Conservation (phyloP, 1,139 yeast species). For the Nakaseomyces glabratus region DNA sequence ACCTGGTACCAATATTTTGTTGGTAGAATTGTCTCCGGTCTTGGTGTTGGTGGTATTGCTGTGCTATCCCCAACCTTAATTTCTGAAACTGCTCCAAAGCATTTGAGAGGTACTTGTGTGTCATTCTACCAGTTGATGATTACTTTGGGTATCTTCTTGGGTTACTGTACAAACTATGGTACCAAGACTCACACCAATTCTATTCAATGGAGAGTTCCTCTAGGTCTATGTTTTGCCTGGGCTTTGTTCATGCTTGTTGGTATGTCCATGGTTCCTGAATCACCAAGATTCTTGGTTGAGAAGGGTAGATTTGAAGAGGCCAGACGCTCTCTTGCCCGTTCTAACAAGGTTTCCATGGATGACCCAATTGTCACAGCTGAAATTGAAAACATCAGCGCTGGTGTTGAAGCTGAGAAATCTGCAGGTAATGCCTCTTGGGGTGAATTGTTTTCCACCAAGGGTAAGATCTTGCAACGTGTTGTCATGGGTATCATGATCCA, state of each 20-base stretch:
- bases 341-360: slow-evolving; percentile 46
- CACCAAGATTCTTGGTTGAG: slow-evolving; percentile 60
- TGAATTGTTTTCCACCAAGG: slow-evolving; percentile 53
- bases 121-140: slow-evolving; percentile 56
- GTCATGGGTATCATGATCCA: no score
- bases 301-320: no score
- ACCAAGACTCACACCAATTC: slow-evolving; percentile 39
- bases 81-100: slow-evolving; percentile 56
- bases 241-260: slow-evolving; percentile 38
- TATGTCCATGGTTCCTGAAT: slow-evolving; percentile 62
- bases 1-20: slow-evolving; percentile 43
- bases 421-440: slow-evolving; percentile 58
- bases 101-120: slow-evolving; percentile 57
- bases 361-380: slow-evolving; percentile 50
- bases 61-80: slow-evolving; percentile 54
- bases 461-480: slow-evolving; percentile 30
- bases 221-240: slow-evolving; percentile 42
- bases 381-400: slow-evolving; percentile 50
- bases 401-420: slow-evolving; percentile 49
- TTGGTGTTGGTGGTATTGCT: slow-evolving; percentile 53
- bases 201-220: slow-evolving; percentile 53
- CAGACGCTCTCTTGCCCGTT: slow-evolving; percentile 43
- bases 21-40: slow-evolving; percentile 47
- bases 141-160: slow-evolving; percentile 51
- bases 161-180: no score